Conservation (phyloP, 352 stramenopile species). For the Globisporangium splendens region DNA sequence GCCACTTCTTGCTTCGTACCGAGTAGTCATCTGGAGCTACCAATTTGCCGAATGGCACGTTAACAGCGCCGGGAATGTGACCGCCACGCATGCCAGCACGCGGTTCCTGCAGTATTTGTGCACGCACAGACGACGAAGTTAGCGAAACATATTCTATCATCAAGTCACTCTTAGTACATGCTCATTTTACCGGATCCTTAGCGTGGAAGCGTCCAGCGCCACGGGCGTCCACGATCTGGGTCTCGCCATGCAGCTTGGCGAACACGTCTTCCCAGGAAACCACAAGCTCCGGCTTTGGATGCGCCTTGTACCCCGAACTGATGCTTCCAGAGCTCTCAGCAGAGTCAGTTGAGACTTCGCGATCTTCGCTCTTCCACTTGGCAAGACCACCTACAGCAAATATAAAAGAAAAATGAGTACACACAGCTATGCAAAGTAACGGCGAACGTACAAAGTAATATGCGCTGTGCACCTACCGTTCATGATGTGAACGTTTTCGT, state of each 20-base stretch:
- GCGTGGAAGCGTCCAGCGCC: constrained; percentile 84
- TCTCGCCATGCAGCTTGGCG: constrained; percentile 51
- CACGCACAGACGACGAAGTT: too few relatives aligned
- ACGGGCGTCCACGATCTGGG: constrained; percentile 90
- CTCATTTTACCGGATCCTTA: constrained; percentile 54
- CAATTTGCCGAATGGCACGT: constrained; percentile 89
- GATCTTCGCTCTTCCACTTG: constrained; percentile 70
- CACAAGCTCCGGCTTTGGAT: constrained; percentile 42
- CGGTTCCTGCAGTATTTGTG: constrained; percentile 78
- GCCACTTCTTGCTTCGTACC: constrained; percentile 24
- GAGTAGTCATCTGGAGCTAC: constrained; percentile 83
- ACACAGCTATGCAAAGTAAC: too few relatives aligned
- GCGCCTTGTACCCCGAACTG: constrained; percentile 38
- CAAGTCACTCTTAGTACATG: too few relatives aligned
- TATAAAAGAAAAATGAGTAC: too few relatives aligned
- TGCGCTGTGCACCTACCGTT: constrained; percentile 42
- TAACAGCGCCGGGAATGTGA: constrained; percentile 90
- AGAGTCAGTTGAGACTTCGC: constrained; percentile 31
- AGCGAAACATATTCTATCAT: too few relatives aligned
- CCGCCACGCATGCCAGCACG: constrained; percentile 87
- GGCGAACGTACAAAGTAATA: too few relatives aligned
- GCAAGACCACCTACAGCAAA: constrained; percentile 42
- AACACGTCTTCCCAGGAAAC: constrained; percentile 64
- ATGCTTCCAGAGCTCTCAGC: constrained; percentile 20
- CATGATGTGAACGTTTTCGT: constrained; percentile 84